Evolutionary conservation across 495 filamentous ascomycete genomes (phyloP), one percentile per base, ranked within the genome.

Genomic region (Cercophora samala): DNA sequence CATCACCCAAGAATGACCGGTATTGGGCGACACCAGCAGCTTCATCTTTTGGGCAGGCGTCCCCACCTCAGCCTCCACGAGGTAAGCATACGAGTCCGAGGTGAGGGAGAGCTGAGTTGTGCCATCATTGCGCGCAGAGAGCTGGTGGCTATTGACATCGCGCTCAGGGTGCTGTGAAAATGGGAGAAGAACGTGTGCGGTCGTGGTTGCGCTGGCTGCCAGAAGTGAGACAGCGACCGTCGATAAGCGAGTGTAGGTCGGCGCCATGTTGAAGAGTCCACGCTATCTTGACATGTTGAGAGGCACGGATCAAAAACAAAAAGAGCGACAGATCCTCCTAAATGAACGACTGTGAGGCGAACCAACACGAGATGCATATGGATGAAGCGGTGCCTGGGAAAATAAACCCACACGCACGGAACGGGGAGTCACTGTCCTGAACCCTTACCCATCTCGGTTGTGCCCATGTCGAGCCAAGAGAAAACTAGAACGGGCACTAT

Each of bases 1-100:
- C 69, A 89, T 90, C 19, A 85, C 81, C 92, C 92, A 96, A 5
- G 93, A 77, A 77, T 93, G 89, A 58, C 88, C 89, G 65, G 86
- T 89, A 15, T 88, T 88, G 5, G 89, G 88, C 70, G 91, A 88
- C 64, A 92, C 77, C 64, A 87, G 79, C 63, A 92, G 68, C 11
- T 78, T 77, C 22, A 92, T 62, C 6, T 70, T 73, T 70, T 92
- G 89, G 5, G 76, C 67, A 4, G 89, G 89, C 6, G 88, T 90
- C 25, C 90, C 89, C 60, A 92, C 70, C 15, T 78, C 82, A 65
- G 89, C 74, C 65, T 89, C 88, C 64, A 85, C 82, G 69, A 81
- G 82, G 68, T 90, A 91, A 15, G 63, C 58, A 62, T 63, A 70
- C 5, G 53, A 62, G 32, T 54, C 22, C 6, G 63, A 51, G 1